Base-by-base conservation (phyloP, 225 moss, liverwort and hornwort species). In the Asterella californica region DNA sequence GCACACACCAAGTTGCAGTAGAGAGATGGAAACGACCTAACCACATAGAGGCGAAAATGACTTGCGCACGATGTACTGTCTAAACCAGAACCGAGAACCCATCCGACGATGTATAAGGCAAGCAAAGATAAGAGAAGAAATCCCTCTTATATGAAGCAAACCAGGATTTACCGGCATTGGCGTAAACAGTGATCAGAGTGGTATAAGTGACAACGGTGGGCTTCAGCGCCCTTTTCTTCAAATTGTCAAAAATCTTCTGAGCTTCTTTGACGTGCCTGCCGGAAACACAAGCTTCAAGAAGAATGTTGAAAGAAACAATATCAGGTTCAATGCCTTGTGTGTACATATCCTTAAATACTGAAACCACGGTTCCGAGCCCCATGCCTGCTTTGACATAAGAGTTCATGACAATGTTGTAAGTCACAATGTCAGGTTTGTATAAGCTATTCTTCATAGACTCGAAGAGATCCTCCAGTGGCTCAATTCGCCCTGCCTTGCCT, bases 331-430 rank as follows among this genome's bases (percentile, higher is more conserved):
- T 84, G n/a, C 94, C 94, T 79, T 89, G 76, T 30, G 90, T 81
- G 57, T 91, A 94, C 94, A 99, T 94, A 63, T 93, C 89, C 87
- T 90, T 93, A 81, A 99, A 99, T 1, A 91, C 27, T 32, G 89
- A 87, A 10, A 99, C 85, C 62, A 99, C 94, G 79, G 90, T 99
- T 73, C 87, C 82, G 63, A 99, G 91, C 55, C 93, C 91, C 67
- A 83, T 78, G 53, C 92, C 94, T 0, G 86, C 84, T 85, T 90
- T 93, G 11, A 93, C 97, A 53, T 92, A 91, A 81, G 88, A 89
- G 53, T 94, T 88, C 94, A 99, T 99, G 54, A 99, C 85, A 48
- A 91, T 94, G 69, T 99, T 94, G 57, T 91, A 99, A 5, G 91
- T 92, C 24, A 86, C 83, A 49, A 91, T 84, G 79, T 99, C 92